phyloP scores from a whole-genome alignment of 108 stramenopile genomes.

The Hondaea fermentalgiana region DNA sequence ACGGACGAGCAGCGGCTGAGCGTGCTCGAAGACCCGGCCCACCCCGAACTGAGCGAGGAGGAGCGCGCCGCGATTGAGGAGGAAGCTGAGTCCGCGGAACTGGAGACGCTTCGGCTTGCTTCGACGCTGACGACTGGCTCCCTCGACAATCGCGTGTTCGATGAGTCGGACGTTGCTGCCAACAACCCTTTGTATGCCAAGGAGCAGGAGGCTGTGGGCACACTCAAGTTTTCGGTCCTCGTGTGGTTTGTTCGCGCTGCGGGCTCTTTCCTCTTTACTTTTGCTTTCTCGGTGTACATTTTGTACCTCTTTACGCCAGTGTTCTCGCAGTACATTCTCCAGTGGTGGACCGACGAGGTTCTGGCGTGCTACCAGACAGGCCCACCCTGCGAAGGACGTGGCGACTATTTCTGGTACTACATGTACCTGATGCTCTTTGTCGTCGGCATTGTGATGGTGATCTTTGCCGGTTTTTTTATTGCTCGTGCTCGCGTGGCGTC shows the following conservation, averaged over 20 bases:
- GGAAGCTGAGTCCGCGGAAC: not conserved
- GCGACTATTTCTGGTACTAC: slow-evolving; percentile 32
- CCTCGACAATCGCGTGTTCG: not conserved
- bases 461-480: slow-evolving; percentile 8
- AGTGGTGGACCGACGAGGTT: slow-evolving; percentile 22
- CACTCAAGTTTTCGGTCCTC: not conserved
- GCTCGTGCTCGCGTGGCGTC: slow-evolving; percentile 56
- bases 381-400: not conserved
- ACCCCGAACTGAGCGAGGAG: not conserved
- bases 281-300: not conserved
- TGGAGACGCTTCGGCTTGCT: not conserved
- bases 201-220: slow-evolving; percentile 1
- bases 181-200: not conserved
- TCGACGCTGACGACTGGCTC: not conserved
- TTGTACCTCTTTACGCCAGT: slow-evolving; percentile 12
- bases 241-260: not conserved
- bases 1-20: not conserved
- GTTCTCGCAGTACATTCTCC: not conserved
- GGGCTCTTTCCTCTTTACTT: not conserved
- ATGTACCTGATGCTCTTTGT: slow-evolving; percentile 61
- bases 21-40: not conserved
- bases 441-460: not conserved
- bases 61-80: not conserved
- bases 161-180: not conserved
- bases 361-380: not conserved